Evolutionary conservation across 495 filamentous ascomycete species (phyloP).

Genomic region (Tetracladium marchalianum): DNA sequence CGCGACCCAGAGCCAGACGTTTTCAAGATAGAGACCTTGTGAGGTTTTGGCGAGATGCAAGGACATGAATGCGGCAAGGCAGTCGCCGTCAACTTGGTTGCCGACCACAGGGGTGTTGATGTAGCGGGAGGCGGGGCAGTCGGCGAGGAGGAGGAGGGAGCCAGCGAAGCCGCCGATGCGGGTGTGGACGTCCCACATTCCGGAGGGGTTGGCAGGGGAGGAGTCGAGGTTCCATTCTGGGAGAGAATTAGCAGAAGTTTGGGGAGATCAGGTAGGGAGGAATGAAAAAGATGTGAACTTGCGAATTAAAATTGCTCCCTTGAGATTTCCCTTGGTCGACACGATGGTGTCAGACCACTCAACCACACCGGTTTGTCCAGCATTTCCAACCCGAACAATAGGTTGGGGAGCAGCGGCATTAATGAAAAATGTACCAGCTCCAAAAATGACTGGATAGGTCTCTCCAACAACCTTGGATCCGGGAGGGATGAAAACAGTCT

Average conservation of each 20-base stretch:
- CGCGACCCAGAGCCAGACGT: constrained; percentile 60
- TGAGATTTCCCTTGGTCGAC: constrained; percentile 38
- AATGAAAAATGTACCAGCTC: constrained; percentile 32
- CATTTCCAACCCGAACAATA: constrained; percentile 21
- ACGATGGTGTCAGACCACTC: constrained; percentile 16
- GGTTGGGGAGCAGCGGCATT: constrained; percentile 25
- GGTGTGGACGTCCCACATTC: constrained; percentile 58
- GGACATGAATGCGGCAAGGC: constrained; percentile 57
- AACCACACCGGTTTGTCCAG: constrained; percentile 11
- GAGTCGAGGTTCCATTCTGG: constrained; percentile 12
- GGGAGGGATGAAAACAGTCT: constrained; percentile 34
- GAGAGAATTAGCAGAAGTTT: no score
- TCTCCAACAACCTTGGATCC: constrained; percentile 41
- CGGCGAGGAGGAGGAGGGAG: constrained; percentile 52
- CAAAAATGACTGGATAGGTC: constrained; percentile 27
- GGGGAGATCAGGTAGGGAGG: not conserved
- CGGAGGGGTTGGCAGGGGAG: constrained; percentile 32
- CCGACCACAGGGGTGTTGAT: not conserved
- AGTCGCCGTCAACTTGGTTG: constrained; percentile 37
- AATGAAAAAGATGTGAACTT: constrained; percentile 44
- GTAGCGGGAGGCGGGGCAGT: constrained; percentile 29
- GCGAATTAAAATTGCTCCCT: constrained; percentile 59
- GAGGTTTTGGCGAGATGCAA: constrained; percentile 54
- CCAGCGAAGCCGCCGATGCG: constrained; percentile 63
- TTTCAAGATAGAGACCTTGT: constrained; percentile 50